Conservation (phyloP, 176 grass and related monocot genomes). For the Saccharum spontaneum region DNA sequence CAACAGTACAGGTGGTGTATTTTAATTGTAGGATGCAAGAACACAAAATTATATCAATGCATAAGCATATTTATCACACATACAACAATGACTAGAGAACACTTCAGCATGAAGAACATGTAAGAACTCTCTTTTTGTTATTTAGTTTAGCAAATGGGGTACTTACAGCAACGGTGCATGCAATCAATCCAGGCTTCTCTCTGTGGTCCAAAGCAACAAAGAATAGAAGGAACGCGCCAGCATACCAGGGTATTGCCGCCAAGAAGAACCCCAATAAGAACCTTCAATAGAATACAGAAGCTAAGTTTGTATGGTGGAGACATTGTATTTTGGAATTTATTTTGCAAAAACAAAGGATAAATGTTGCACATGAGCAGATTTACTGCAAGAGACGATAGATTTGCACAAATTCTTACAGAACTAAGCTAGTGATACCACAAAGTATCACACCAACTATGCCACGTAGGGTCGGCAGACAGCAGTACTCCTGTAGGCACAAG, state of each 20-base stretch:
- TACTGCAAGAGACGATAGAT: background rate
- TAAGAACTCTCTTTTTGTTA: background rate
- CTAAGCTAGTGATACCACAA: background rate
- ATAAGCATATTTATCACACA: background rate
- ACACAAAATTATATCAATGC: background rate
- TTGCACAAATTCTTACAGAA: background rate
- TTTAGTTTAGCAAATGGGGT: background rate
- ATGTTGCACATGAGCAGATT: background rate
- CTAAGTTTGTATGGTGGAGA: background rate
- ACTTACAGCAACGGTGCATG: slow-evolving; percentile 76
- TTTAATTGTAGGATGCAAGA: slow-evolving; percentile 8
- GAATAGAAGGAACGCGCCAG: slow-evolving; percentile 61
- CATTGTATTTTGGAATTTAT: background rate
- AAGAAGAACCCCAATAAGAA: slow-evolving; percentile 69
- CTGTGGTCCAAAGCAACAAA: slow-evolving; percentile 70
- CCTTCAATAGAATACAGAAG: slow-evolving; percentile 37
- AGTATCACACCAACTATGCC: background rate
- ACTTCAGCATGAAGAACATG: background rate
- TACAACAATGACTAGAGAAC: background rate
- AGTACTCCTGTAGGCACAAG: too few species aligned
- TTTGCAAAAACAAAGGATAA: background rate
- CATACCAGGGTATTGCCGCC: slow-evolving; percentile 68
- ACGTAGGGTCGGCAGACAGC: too few species aligned
- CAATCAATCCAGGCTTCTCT: slow-evolving; percentile 66
- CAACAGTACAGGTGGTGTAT: background rate